Evolutionary conservation across 208 protist species (phyloP).

Genomic region (Phytomonas francai): DNA sequence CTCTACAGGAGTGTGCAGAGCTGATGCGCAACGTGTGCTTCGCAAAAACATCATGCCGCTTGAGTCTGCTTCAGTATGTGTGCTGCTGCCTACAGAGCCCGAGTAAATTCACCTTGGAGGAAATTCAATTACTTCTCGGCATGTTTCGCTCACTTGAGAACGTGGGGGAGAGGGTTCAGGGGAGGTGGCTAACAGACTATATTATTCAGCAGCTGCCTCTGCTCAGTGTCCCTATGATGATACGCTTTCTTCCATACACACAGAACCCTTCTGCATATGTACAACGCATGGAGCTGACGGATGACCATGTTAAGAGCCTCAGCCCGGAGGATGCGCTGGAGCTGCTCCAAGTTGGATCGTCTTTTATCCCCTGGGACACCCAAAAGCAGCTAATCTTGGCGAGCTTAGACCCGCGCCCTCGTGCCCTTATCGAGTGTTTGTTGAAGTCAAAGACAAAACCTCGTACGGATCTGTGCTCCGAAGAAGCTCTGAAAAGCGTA

Average conservation of each 20-base stretch:
- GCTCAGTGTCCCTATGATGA: constrained; percentile 7
- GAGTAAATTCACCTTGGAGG: constrained; percentile 11
- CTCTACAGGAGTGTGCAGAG: constrained; percentile 8
- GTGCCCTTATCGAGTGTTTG: background rate
- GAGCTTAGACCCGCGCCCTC: background rate
- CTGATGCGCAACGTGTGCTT: constrained; percentile 17
- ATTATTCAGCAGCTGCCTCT: constrained; percentile 12
- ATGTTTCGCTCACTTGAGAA: constrained; percentile 13
- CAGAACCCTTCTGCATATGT: background rate
- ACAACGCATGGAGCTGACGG: background rate
- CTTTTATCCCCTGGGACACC: background rate
- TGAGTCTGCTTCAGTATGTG: constrained; percentile 16
- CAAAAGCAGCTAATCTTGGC: background rate
- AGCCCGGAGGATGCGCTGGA: background rate
- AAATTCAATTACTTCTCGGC: constrained; percentile 14
- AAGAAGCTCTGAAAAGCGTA: background rate
- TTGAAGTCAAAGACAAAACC: background rate
- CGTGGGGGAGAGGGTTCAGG: background rate
- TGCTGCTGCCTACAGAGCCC: constrained; percentile 17
- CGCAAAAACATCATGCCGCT: constrained; percentile 2
- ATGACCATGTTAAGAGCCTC: background rate
- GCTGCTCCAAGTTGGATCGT: background rate
- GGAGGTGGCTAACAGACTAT: constrained; percentile 8
- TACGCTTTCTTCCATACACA: background rate
- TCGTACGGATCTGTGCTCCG: background rate